Evolutionary conservation across 805 yeast species (phyloP).

Genomic region (Saccharomycopsis selenospora): DNA sequence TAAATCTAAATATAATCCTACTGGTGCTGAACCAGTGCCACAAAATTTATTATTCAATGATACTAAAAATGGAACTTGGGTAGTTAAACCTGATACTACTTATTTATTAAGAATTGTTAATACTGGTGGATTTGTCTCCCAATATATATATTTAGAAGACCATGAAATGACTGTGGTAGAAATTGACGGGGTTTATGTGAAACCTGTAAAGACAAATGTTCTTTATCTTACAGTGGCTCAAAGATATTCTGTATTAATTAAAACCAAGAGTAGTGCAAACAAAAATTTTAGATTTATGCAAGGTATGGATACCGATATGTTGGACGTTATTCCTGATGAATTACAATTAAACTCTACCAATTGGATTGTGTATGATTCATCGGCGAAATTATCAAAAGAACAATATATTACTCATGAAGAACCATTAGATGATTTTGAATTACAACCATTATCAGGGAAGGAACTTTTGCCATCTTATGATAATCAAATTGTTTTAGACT

Average conservation of each 20-base stretch:
- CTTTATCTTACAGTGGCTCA: constrained; percentile 74
- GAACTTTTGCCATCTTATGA: constrained; percentile 54
- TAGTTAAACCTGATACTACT: constrained; percentile 52
- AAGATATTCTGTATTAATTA: constrained; percentile 62
- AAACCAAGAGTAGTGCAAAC: constrained; percentile 39
- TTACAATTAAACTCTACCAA: constrained; percentile 49
- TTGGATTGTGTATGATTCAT: constrained; percentile 43
- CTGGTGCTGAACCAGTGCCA: constrained; percentile 82
- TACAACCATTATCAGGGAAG: constrained; percentile 34
- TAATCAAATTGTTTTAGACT: constrained; percentile 48
- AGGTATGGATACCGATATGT: constrained; percentile 55
- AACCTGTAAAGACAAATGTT: constrained; percentile 48
- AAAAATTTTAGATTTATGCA: constrained; percentile 57
- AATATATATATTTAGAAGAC: constrained; percentile 59
- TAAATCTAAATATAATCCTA: constrained; percentile 63
- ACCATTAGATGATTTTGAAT: constrained; percentile 41
- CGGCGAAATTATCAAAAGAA: constrained; percentile 27
- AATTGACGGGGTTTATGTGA: constrained; percentile 63
- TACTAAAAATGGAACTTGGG: constrained; percentile 47
- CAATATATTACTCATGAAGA: constrained; percentile 26
- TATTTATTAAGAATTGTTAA: constrained; percentile 60
- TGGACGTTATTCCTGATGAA: constrained; percentile 59
- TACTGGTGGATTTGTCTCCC: constrained; percentile 68
- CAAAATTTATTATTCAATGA: constrained; percentile 60
- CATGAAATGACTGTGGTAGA: constrained; percentile 68